Evolutionary conservation across 768 basidiomycete species (phyloP).

Genomic region (Kwoniella mangroviensis): DNA sequence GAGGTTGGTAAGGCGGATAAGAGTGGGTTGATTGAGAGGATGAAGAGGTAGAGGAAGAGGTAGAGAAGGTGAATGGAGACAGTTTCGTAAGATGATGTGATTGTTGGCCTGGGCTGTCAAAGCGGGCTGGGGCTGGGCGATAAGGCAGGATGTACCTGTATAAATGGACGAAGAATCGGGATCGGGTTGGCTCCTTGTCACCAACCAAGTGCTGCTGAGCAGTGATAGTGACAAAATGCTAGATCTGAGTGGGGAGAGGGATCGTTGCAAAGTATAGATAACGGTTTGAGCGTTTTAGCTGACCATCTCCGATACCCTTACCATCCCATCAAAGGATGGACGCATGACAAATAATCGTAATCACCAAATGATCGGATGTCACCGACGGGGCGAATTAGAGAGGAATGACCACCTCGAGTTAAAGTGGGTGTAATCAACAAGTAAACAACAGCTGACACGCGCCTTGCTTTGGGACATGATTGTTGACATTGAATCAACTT

Average conservation of each 20-base stretch:
- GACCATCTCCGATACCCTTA: not conserved
- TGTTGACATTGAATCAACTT: constrained; percentile 10
- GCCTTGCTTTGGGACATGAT: constrained; percentile 3
- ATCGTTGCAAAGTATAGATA: too few species aligned
- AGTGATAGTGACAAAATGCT: too few species aligned
- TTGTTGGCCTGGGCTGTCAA: constrained; percentile 4
- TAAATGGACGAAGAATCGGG: not conserved
- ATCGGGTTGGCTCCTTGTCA: too few species aligned
- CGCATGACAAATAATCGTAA: not conserved
- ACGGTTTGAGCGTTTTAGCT: too few species aligned
- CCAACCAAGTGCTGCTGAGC: too few species aligned
- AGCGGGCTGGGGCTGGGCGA: constrained; percentile 15
- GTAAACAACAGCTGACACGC: not conserved
- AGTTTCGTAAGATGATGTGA: constrained; percentile 1
- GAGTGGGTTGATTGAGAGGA: not conserved
- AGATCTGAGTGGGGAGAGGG: too few species aligned
- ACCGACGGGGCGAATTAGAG: not conserved
- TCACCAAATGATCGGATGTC: not conserved
- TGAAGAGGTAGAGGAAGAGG: not conserved
- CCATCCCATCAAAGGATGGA: constrained; percentile 1
- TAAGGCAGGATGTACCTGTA: constrained; percentile 5
- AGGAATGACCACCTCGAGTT: not conserved
- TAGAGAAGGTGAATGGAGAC: constrained; percentile 6
- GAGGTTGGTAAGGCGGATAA: constrained; percentile 6
- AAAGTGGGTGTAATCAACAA: not conserved